Evolutionary conservation across 192 early-diverging fungal species (phyloP).

Genomic region (Podila epicladia): DNA sequence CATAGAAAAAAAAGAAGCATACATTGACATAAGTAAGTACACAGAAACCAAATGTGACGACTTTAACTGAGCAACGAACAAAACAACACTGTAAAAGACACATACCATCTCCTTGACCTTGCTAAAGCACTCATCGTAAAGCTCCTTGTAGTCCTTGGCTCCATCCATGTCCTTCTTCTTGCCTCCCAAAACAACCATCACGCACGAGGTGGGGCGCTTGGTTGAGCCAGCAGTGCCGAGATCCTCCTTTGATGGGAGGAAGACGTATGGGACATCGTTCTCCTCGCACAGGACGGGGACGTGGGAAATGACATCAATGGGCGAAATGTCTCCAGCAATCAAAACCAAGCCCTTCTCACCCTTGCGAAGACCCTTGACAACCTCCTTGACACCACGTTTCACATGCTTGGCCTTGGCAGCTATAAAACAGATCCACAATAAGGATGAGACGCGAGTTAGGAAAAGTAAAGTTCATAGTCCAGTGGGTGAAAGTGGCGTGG

Average conservation of each 20-base stretch:
- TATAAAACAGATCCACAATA: slow-evolving; percentile 23
- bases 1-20: background rate
- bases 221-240: slow-evolving; percentile 92
- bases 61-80: background rate
- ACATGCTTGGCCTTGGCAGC: slow-evolving; percentile 89
- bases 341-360: slow-evolving; percentile 94
- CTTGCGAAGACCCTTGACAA: slow-evolving; percentile 96
- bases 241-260: slow-evolving; percentile 95
- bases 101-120: slow-evolving; percentile 82
- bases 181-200: slow-evolving; percentile 88
- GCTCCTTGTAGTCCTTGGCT: slow-evolving; percentile 86
- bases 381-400: slow-evolving; percentile 97
- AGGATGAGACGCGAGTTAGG: background rate
- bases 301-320: slow-evolving; percentile 97
- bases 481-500: background rate
- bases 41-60: background rate
- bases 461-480: background rate
- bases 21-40: background rate
- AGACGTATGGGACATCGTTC: slow-evolving; percentile 92
- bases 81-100: background rate
- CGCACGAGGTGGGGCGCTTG: slow-evolving; percentile 92
- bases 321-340: slow-evolving; percentile 96
- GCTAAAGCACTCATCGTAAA: slow-evolving; percentile 83
- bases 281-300: slow-evolving; percentile 99
- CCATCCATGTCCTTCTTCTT: slow-evolving; percentile 76